A percentile compares a stretch with the other conserved stretches of the same genome.
Conservation (phyloP, 164 flowering plant species). For the Cinnamomum chago region DNA sequence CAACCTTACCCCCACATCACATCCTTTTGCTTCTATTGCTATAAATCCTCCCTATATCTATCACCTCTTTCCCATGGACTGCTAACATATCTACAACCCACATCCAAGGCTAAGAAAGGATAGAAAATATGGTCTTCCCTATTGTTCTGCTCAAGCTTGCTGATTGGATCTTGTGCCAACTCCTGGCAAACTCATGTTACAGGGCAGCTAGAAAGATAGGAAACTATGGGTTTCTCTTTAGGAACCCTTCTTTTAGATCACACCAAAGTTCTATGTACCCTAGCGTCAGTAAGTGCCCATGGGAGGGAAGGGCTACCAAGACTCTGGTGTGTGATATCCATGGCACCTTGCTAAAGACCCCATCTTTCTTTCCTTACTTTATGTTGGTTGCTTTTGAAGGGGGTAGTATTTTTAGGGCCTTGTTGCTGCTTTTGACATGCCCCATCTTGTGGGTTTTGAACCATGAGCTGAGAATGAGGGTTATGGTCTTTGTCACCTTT, state of each 20-base stretch:
- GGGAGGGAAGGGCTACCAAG: slow-evolving; percentile 24
- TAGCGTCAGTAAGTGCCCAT: slow-evolving; percentile 30
- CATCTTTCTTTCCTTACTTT: slow-evolving; percentile 77
- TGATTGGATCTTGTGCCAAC: slow-evolving; percentile 52
- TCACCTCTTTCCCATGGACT: slow-evolving; percentile 9
- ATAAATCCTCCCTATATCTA: slow-evolving; percentile 28
- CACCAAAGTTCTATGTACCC: slow-evolving; percentile 28
- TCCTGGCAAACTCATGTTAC: slow-evolving; percentile 48
- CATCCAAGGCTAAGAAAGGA: slow-evolving; percentile 2
- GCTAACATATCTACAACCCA: neutral
- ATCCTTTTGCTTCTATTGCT: slow-evolving; percentile 3
- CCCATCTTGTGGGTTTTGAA: slow-evolving; percentile 44
- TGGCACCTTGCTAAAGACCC: slow-evolving; percentile 41
- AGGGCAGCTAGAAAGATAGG: slow-evolving; percentile 51
- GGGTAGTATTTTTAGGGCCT: slow-evolving; percentile 66
- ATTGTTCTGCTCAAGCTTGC: slow-evolving; percentile 43
- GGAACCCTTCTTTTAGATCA: slow-evolving; percentile 23
- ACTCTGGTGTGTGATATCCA: slow-evolving; percentile 60
- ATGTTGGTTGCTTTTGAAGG: slow-evolving; percentile 92
- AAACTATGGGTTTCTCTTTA: slow-evolving; percentile 27
- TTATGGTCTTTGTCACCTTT: slow-evolving; percentile 69
- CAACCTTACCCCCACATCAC: neutral
- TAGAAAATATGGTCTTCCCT: slow-evolving; percentile 33
- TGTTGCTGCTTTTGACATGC: slow-evolving; percentile 44
- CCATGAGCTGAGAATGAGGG: slow-evolving; percentile 34